A percentile compares a stretch with the other conserved stretches of the same genome.
Evolutionary conservation across 176 grass and related monocot species (phyloP).

Genomic region (Poa pratensis): DNA sequence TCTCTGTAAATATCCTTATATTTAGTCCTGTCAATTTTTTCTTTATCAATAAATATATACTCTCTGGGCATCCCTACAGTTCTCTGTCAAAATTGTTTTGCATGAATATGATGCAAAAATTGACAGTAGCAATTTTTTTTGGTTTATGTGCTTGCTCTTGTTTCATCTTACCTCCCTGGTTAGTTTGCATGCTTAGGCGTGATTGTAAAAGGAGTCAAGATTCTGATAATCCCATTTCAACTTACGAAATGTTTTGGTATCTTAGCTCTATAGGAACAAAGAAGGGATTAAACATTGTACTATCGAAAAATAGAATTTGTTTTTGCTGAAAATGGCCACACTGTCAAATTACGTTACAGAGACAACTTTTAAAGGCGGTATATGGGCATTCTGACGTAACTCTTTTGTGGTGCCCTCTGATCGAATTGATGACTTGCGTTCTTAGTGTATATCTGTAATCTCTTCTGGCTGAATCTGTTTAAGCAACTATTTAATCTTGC

Average conservation of each 20-base stretch:
- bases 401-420: not conserved
- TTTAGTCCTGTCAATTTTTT: not conserved
- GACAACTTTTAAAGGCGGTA: not conserved
- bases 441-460: not conserved
- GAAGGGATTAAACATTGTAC: not conserved
- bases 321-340: not conserved
- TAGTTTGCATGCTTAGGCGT: constrained; percentile 14
- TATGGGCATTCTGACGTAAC: not conserved
- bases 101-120: constrained; percentile 22
- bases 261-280: constrained; percentile 13
- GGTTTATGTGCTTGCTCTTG: not conserved
- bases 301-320: not conserved
- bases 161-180: constrained; percentile 21
- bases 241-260: not conserved
- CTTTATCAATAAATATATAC: constrained; percentile 18
- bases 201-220: not conserved
- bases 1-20: constrained; percentile 9
- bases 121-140: not conserved
- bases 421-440: not conserved
- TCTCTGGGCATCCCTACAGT: not conserved
- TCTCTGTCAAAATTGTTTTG: not conserved
- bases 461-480: not conserved
- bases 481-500: constrained; percentile 9
- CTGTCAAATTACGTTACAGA: not conserved
- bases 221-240: not conserved